phyloP scores from a whole-genome alignment of 768 basidiomycete genomes.

The Leccinum uliginosum region DNA sequence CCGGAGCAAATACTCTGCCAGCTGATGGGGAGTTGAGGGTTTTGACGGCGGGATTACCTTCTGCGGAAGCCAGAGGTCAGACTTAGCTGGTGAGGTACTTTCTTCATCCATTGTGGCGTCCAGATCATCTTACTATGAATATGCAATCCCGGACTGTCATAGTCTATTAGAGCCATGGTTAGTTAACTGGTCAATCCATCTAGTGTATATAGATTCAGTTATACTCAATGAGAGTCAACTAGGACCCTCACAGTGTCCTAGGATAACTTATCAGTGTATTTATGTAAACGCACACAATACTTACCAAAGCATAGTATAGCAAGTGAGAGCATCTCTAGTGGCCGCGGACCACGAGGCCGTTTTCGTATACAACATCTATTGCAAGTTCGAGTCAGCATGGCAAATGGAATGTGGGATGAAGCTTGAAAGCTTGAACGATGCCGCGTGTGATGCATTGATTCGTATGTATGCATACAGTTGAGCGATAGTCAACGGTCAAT shows the following conservation, averaged over 20 bases:
- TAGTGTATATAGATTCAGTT: not conserved
- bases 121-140: not conserved
- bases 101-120: not conserved
- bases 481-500: too few relatives aligned
- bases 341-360: not conserved
- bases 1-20: not conserved
- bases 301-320: not conserved
- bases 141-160: not conserved
- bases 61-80: not conserved
- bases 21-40: not conserved
- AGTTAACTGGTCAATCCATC: not conserved
- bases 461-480: not conserved
- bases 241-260: not conserved
- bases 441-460: not conserved
- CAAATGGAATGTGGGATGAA: not conserved
- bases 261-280: not conserved
- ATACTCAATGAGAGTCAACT: too few relatives aligned
- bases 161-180: not conserved
- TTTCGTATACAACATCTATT: not conserved
- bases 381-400: not conserved
- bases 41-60: not conserved
- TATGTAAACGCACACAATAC: not conserved
- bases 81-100: not conserved
- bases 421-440: not conserved
- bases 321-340: not conserved